Percentiles rank a stretch among this genome's conserved stretches.
These are phyloP conservation scores for Volvariella surrecta DNA, from an alignment of 1,284 basidiomycete genomes.

Conservation along the genomic window DNA sequence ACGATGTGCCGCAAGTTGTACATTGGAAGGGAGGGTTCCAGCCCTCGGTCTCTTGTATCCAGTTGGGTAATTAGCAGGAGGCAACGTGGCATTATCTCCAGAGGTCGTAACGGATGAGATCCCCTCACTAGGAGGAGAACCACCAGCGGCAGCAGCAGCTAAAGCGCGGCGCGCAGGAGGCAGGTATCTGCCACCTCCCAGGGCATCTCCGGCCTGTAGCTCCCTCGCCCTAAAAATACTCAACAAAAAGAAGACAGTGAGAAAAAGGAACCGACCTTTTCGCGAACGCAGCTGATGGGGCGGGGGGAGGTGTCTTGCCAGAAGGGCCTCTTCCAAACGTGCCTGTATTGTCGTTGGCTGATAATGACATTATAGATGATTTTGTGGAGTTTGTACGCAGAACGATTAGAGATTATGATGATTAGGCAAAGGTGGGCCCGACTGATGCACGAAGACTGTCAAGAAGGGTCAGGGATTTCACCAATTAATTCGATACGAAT, in stretches of 20 bases:
- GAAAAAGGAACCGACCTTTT: conserved; percentile 55
- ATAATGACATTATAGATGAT: conserved; percentile 77
- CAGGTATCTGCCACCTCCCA: conserved; percentile 53
- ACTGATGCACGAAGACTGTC: conserved; percentile 28
- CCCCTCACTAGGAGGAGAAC: conserved; percentile 64
- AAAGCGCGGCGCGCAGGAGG: conserved; percentile 73
- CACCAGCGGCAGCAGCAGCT: conserved; percentile 57
- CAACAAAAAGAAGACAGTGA: conserved; percentile 9
- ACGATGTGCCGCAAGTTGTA: conserved; percentile 77
- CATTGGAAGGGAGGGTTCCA: conserved; percentile 82
- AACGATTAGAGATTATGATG: conserved; percentile 79
- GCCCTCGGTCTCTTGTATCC: conserved; percentile 83
- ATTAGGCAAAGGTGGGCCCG: conserved; percentile 30
- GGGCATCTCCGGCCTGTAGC: conserved; percentile 60
- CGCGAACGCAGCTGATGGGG: conserved; percentile 81
- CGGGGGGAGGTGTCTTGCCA: conserved; percentile 83
- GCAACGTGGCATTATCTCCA: conserved; percentile 46
- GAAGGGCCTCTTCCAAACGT: conserved; percentile 67
- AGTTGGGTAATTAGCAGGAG: conserved; percentile 66
- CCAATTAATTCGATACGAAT: conserved; percentile 18
- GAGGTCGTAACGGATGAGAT: conserved; percentile 43
- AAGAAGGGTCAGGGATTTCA: conserved; percentile 36
- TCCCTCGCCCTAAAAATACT: conserved; percentile 59
- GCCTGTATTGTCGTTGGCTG: conserved; percentile 68
- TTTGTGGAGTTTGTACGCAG: conserved; percentile 38